Evolutionary conservation across 192 early-diverging fungal species (phyloP).

Genomic region (Blastocladiella britannica): DNA sequence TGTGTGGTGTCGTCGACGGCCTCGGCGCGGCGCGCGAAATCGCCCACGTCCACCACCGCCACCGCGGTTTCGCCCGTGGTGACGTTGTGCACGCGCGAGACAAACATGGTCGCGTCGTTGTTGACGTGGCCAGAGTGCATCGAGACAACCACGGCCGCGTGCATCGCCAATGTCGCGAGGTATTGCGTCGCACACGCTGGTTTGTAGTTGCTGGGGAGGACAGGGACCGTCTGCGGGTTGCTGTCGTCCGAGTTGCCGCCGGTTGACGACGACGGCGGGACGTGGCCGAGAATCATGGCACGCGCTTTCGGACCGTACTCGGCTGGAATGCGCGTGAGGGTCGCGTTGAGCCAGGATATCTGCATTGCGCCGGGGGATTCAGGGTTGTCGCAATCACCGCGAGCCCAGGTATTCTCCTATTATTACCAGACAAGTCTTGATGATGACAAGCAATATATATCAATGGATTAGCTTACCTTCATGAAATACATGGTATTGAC

Average conservation of each 20-base stretch:
- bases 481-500: too few relatives aligned
- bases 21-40: not conserved
- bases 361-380: too few relatives aligned
- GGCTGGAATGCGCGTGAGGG: too few relatives aligned
- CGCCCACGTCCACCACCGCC: not conserved
- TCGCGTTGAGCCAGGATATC: too few relatives aligned
- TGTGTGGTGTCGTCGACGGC: not conserved
- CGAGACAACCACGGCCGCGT: not conserved
- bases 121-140: not conserved
- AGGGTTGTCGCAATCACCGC: too few relatives aligned
- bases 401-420: too few relatives aligned
- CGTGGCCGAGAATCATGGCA: not conserved
- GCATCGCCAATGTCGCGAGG: not conserved
- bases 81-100: not conserved
- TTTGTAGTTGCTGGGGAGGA: not conserved
- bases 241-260: not conserved
- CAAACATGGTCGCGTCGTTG: not conserved
- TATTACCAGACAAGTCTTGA: too few relatives aligned
- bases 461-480: too few relatives aligned
- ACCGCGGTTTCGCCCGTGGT: not conserved
- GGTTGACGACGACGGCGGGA: not conserved
- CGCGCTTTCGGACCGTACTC: too few relatives aligned
- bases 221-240: not conserved
- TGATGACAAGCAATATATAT: too few relatives aligned
- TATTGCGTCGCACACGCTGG: not conserved